Conservation (phyloP, 2,329 filamentous ascomycete genomes). For the Teratosphaeriaceae sp. region DNA sequence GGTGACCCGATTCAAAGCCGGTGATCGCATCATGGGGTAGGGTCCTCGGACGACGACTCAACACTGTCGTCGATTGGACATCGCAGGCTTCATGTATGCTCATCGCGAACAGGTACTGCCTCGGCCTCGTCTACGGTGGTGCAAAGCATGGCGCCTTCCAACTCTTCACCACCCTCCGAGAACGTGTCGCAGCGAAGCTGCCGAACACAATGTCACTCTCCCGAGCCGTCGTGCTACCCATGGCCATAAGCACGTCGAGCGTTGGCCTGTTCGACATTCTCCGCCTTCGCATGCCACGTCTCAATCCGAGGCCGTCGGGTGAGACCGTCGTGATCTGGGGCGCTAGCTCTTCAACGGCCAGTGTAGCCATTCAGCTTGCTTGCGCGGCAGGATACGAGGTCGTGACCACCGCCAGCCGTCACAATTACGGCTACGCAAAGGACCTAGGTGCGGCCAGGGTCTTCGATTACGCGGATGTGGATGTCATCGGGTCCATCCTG, state of each 20-base stretch:
- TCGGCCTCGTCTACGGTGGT: not conserved
- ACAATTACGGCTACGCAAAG: constrained; percentile 34
- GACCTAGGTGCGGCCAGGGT: constrained; percentile 33
- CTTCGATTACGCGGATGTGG: not conserved
- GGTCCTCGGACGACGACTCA: not conserved
- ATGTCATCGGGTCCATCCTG: not conserved
- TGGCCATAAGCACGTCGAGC: constrained; percentile 39
- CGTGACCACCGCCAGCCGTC: constrained; percentile 24
- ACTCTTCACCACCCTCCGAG: constrained; percentile 26
- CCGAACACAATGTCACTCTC: constrained; percentile 32
- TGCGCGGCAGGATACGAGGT: constrained; percentile 40
- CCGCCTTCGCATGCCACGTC: not conserved
- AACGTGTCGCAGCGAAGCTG: constrained; percentile 31
- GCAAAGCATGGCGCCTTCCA: constrained; percentile 24
- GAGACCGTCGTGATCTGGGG: constrained; percentile 45
- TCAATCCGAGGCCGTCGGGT: not conserved
- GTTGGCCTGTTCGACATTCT: constrained; percentile 31
- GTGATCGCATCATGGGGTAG: constrained; percentile 29
- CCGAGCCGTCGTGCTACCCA: constrained; percentile 35
- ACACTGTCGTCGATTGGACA: not conserved
- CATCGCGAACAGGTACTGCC: constrained; percentile 1
- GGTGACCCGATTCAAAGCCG: constrained; percentile 28
- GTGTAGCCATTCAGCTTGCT: constrained; percentile 42
- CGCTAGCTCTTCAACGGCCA: constrained; percentile 45
- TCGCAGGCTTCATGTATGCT: too few species aligned